Conservation (phyloP, 371 early-diverging fungal genomes). For the Dentiscutata heterogama region DNA sequence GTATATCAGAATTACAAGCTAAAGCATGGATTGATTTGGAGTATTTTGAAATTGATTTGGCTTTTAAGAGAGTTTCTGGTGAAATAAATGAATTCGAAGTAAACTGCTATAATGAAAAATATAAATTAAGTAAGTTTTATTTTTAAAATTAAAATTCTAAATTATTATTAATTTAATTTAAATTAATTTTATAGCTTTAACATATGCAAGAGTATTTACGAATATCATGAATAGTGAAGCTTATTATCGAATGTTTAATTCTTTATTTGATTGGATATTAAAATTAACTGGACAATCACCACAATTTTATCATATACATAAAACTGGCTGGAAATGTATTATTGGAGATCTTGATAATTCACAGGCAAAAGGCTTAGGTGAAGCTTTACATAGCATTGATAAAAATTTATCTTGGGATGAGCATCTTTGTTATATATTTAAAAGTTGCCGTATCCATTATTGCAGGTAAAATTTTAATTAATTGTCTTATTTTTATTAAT, state of each 20-base stretch:
- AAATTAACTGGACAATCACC: not conserved
- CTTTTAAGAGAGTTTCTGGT: not conserved
- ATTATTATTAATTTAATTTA: not conserved
- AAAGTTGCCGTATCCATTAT: no score
- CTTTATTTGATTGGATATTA: not conserved
- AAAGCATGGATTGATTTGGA: not conserved
- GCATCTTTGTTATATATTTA: no score
- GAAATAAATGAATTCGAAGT: no score
- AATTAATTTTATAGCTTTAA: not conserved
- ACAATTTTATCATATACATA: not conserved
- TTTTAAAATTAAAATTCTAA: not conserved
- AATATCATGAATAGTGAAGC: not conserved
- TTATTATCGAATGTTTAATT: not conserved
- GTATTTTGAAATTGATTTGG: conserved; percentile 6
- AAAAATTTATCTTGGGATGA: no score
- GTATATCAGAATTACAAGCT: not conserved
- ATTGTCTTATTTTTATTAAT: no score
- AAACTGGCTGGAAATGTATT: not conserved
- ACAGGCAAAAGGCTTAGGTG: no score
- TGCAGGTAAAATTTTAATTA: no score
- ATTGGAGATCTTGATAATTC: no score
- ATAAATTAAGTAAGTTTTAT: not conserved
- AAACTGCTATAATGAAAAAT: not conserved
- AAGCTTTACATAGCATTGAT: no score
- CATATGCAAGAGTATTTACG: not conserved